Evolutionary conservation across 352 stramenopile species (phyloP).

Genomic region (Phytophthora meadii): DNA sequence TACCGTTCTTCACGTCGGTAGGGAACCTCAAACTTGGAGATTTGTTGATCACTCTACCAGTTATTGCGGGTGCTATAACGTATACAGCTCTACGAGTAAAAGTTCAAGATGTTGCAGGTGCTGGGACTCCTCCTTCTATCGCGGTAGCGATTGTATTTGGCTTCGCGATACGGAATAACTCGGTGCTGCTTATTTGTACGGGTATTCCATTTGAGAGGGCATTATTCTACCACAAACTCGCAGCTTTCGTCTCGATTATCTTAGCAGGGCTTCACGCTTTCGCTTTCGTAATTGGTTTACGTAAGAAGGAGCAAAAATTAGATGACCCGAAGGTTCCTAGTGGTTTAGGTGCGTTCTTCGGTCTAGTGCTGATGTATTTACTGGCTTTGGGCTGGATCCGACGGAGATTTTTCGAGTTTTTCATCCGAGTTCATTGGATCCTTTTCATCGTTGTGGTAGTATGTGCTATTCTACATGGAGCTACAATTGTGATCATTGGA

Average conservation of each 20-base stretch:
- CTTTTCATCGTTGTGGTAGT: conserved; percentile 55
- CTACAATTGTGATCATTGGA: conserved; percentile 39
- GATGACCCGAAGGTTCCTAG: conserved; percentile 25
- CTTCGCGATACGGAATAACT: conserved; percentile 63
- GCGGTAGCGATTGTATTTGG: conserved; percentile 50
- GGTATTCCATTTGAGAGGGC: conserved; percentile 60
- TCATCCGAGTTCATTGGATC: conserved; percentile 56
- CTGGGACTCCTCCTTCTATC: conserved; percentile 34
- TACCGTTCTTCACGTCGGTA: conserved; percentile 39
- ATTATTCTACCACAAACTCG: conserved; percentile 65
- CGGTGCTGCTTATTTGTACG: conserved; percentile 44
- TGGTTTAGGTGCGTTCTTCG: conserved; percentile 35
- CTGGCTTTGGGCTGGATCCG: conserved; percentile 49
- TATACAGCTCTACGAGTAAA: conserved; percentile 21
- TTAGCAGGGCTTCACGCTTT: conserved; percentile 45
- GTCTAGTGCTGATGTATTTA: conserved; percentile 41
- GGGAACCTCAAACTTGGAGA: conserved; percentile 51
- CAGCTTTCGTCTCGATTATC: conserved; percentile 46
- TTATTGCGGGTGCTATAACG: conserved; percentile 4
- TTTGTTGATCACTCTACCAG: conserved; percentile 41
- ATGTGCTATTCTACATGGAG: conserved; percentile 51
- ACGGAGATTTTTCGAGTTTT: conserved; percentile 61
- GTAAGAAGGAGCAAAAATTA: conserved; percentile 19
- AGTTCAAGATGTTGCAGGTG: conserved; percentile 19
- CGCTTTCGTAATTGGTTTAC: conserved; percentile 36